Base-by-base conservation (phyloP, 768 basidiomycete genomes). In the Collybiopsis confluens region DNA sequence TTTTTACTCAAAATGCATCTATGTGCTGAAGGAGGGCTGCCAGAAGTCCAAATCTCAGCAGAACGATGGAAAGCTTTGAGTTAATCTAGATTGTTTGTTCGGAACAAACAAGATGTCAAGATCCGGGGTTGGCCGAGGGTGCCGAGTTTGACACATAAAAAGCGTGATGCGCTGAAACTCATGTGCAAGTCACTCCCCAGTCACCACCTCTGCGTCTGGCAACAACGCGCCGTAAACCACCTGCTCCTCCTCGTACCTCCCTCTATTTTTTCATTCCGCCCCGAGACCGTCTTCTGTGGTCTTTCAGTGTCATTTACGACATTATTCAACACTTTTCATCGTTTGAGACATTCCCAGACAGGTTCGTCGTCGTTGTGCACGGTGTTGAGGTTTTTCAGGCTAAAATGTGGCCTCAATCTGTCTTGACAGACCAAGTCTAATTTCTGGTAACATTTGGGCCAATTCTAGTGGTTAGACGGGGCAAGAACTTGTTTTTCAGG, bases 131-230 rank as follows among this genome's bases (percentile, higher is more conserved):
- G 30, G 30, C 30, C 6, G 5, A 4, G 38, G 18, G 8, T n/a
- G 38, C 5, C 8, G 16, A 5, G 5, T 40, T 20, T 16, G 38
- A 35, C 47, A 48, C 30, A 33, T 48, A 48, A 37, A 48, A 48
- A 48, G 47, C 35, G 47, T 48, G 47, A 48, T 46, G 45, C 45
- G 45, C 45, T 46, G 45, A 46, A 46, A 28, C 33, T 46, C 45
- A 46, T 46, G 45, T 46, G 45, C 27, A 27, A 18, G 24, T 20
- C 45, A 27, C 30, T 35, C 47, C 35, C 47, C 21, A 21, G 16
- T 48, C 35, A 30, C 47, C 47, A 30, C 30, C 33, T 16, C 6
- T 6, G 16, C 35, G 35, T 16, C 38, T 40, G 15, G 38, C 18
- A 7, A 20, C 33, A 48, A 48, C 47, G 47, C 47, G 47, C 45